Conservation (phyloP, 148 eudicot genomes). For the Euryodendron excelsum region DNA sequence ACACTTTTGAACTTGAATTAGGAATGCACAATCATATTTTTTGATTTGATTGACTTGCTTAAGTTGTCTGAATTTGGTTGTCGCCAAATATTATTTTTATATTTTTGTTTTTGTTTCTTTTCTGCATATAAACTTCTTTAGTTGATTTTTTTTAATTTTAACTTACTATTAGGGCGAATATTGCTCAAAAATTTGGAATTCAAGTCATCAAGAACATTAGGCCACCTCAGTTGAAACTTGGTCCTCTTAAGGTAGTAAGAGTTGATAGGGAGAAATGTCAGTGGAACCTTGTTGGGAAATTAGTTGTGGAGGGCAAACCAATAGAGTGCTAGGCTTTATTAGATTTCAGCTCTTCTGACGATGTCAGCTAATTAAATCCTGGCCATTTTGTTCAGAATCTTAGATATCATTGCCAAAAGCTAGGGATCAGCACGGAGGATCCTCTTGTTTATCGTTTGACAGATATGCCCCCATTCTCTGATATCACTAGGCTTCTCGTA, state of each 20-base stretch:
- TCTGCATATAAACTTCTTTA: background rate
- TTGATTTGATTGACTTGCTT: no score
- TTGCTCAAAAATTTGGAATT: conserved; percentile 36
- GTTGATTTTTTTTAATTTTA: conserved; percentile 1
- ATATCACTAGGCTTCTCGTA: conserved; percentile 15
- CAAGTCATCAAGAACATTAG: conserved; percentile 33
- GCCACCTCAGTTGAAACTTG: conserved; percentile 48
- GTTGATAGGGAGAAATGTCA: conserved; percentile 46
- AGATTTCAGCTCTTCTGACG: conserved; percentile 32
- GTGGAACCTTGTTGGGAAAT: conserved; percentile 51
- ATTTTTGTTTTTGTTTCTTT: background rate
- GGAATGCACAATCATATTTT: no score
- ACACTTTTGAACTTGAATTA: no score
- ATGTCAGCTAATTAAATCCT: background rate
- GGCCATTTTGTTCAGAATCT: conserved; percentile 30
- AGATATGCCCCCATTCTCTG: conserved; percentile 27
- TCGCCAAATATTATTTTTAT: no score
- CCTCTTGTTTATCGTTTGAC: conserved; percentile 25
- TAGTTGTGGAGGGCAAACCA: conserved; percentile 41
- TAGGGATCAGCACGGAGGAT: conserved; percentile 34
- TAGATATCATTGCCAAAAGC: conserved; percentile 29
- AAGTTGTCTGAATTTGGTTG: no score
- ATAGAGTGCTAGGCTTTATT: conserved; percentile 51
- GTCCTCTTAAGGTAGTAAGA: conserved; percentile 5
- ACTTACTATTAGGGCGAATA: conserved; percentile 38